Evolutionary conservation across 345 rosid species (phyloP).

Genomic region (Mangifera indica): DNA sequence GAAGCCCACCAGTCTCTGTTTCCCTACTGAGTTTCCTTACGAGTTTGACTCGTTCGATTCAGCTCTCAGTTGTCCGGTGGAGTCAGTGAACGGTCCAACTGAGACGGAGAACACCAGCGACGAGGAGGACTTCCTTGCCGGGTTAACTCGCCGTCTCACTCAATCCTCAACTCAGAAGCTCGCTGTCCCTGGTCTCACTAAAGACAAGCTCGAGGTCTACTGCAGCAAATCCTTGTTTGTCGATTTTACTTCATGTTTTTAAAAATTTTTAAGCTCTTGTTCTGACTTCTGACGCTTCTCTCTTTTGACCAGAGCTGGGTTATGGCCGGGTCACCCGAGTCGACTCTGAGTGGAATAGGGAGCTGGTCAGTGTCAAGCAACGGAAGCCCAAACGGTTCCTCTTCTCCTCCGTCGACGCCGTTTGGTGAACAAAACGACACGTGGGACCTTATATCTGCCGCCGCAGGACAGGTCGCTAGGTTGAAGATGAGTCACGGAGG

Average conservation of each 20-base stretch:
- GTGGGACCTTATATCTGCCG: conserved; percentile 64
- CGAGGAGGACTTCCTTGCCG: conserved; percentile 65
- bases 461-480: conserved; percentile 74
- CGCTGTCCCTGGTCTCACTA: conserved; percentile 29
- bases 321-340: conserved; percentile 63
- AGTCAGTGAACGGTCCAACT: conserved; percentile 45
- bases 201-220: conserved; percentile 39
- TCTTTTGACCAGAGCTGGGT: conserved; percentile 26
- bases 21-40: conserved; percentile 66
- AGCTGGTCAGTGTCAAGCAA: conserved; percentile 44
- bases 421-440: conserved; percentile 36
- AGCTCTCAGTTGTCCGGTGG: conserved; percentile 48
- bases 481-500: conserved; percentile 36
- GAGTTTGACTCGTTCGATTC: conserved; percentile 51
- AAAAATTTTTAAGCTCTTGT: not conserved
- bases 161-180: conserved; percentile 47
- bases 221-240: too few species aligned
- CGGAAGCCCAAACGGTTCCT: conserved; percentile 52
- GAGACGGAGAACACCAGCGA: conserved; percentile 61
- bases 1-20: conserved; percentile 13
- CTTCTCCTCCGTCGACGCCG: conserved; percentile 61
- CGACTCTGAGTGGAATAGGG: conserved; percentile 56
- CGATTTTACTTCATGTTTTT: not conserved
- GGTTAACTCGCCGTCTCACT: conserved; percentile 60
- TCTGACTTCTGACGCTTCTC: not conserved